phyloP scores from a whole-genome alignment of 805 yeast genomes.

The Candida broadrunensis region DNA sequence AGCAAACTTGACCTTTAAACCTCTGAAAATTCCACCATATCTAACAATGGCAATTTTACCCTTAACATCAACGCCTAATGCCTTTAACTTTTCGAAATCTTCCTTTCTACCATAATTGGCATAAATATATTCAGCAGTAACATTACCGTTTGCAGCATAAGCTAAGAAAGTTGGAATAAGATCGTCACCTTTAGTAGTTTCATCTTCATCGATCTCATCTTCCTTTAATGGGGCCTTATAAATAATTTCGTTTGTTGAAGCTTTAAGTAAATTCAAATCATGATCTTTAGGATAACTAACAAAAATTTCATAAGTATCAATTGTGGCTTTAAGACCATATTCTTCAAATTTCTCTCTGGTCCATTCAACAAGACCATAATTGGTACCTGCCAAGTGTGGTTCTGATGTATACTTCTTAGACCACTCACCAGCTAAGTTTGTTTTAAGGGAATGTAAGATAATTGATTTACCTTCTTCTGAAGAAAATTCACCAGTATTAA shows the following conservation, averaged over 20 bases:
- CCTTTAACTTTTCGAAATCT: constrained; percentile 47
- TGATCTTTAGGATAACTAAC: constrained; percentile 51
- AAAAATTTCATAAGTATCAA: constrained; percentile 58
- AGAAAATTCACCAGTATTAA: not conserved
- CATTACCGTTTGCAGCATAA: constrained; percentile 63
- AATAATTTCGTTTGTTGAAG: constrained; percentile 23
- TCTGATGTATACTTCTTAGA: constrained; percentile 37
- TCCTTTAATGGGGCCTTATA: constrained; percentile 53
- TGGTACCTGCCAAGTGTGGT: constrained; percentile 48
- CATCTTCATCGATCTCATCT: constrained; percentile 41
- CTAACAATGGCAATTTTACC: constrained; percentile 62
- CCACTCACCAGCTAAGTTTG: constrained; percentile 42
- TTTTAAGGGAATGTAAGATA: constrained; percentile 26
- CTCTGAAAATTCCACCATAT: constrained; percentile 48
- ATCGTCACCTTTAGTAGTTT: constrained; percentile 35
- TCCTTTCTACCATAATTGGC: constrained; percentile 58
- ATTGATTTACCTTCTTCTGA: constrained; percentile 2
- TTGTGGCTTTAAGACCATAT: constrained; percentile 47
- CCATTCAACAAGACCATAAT: constrained; percentile 42
- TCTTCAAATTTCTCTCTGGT: constrained; percentile 48
- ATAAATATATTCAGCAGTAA: constrained; percentile 52
- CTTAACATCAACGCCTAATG: constrained; percentile 40
- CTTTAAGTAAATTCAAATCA: constrained; percentile 31
- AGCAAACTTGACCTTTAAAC: constrained; percentile 60
- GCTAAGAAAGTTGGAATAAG: constrained; percentile 54